phyloP scores from a whole-genome alignment of 495 filamentous ascomycete genomes.

The Tuber aestivum region DNA sequence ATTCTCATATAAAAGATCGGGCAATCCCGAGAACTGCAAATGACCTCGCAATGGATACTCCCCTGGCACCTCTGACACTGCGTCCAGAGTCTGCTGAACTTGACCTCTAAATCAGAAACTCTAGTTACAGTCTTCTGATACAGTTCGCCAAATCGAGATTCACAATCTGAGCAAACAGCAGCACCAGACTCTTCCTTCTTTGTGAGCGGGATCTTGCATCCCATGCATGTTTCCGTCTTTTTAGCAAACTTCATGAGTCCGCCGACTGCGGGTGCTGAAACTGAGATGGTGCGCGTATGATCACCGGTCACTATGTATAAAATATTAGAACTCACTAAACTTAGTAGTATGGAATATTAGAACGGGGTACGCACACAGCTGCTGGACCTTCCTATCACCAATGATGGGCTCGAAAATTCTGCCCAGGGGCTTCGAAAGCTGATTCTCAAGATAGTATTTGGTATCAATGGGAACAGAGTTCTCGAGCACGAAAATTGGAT shows the following conservation, averaged over 20 bases:
- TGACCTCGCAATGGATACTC: constrained; percentile 94
- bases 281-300: constrained; percentile 85
- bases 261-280: constrained; percentile 80
- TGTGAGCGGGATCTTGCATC: constrained; percentile 90
- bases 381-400: constrained; percentile 79
- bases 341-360: neutral
- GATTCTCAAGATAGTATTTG: constrained; percentile 98
- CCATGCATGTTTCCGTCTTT: constrained; percentile 96
- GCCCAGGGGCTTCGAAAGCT: constrained; percentile 85
- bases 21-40: constrained; percentile 91
- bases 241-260: constrained; percentile 98
- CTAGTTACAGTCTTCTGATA: constrained; percentile 86
- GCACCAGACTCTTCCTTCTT: constrained; percentile 72
- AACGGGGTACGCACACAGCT: constrained; percentile 49
- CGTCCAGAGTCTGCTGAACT: constrained; percentile 91
- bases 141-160: constrained; percentile 78
- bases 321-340: constrained; percentile 5
- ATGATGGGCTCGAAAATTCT: constrained; percentile 97
- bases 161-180: constrained; percentile 81
- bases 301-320: constrained; percentile 60
- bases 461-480: constrained; percentile 98
- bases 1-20: constrained; percentile 99
- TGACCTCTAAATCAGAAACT: constrained; percentile 82
- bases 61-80: constrained; percentile 98
- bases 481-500: constrained; percentile 93